phyloP scores from a whole-genome alignment of 768 basidiomycete genomes.

The Xerocomellus dryophilus region DNA sequence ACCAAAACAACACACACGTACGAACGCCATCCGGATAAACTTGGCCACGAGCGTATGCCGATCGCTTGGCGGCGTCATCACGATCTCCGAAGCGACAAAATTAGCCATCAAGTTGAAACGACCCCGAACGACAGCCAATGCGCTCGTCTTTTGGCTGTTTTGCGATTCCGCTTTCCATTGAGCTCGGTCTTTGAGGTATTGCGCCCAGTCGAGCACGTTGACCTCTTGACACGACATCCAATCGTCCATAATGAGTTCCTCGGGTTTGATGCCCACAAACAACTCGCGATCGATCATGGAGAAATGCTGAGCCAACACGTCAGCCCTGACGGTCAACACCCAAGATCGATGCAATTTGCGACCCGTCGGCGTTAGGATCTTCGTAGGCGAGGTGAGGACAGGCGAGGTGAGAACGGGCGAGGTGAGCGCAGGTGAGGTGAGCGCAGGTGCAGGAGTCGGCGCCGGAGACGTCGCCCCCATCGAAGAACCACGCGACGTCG shows the following conservation, averaged over 20 bases:
- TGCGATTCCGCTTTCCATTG: conserved; percentile 62
- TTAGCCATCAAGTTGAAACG: conserved; percentile 83
- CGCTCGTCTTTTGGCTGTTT: conserved; percentile 60
- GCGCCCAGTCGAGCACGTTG: conserved; percentile 79
- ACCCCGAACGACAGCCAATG: conserved; percentile 69
- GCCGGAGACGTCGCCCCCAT: conserved; percentile 13
- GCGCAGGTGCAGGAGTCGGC: conserved; percentile 11
- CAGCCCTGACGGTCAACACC: conserved; percentile 60
- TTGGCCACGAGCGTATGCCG: conserved; percentile 66
- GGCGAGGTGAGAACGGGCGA: not conserved
- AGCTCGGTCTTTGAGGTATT: conserved; percentile 73
- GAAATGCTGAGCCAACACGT: conserved; percentile 70
- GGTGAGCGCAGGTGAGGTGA: conserved; percentile 20
- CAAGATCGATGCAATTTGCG: conserved; percentile 66
- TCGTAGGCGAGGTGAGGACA: conserved; percentile 30
- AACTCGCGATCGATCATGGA: conserved; percentile 87
- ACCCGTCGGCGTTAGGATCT: conserved; percentile 36
- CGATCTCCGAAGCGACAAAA: conserved; percentile 78
- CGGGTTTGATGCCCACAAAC: conserved; percentile 80
- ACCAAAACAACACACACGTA: conserved; percentile 34
- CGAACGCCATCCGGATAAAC: conserved; percentile 85
- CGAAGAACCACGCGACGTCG: conserved; percentile 32
- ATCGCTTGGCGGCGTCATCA: conserved; percentile 66
- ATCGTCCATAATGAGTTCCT: conserved; percentile 77
- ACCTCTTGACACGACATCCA: conserved; percentile 62